Evolutionary conservation across 768 basidiomycete genomes (phyloP), one percentile per base, ranked within the genome.

Genomic region (Strobilomyces echinocephalus): DNA sequence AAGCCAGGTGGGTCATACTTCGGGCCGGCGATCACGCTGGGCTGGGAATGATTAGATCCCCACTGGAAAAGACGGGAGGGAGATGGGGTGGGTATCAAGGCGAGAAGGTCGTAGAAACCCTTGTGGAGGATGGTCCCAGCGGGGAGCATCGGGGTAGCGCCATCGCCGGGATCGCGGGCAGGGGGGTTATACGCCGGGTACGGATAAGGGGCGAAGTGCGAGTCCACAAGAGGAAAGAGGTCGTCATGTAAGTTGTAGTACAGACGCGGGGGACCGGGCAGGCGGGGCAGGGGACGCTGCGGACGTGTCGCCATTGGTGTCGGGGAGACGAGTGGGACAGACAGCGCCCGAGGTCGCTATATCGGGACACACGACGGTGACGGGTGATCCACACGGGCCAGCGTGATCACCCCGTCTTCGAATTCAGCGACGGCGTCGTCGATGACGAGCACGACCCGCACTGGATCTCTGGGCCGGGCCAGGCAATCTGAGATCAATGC

Each of bases 101-200:
- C 77, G 35, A 91, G 76, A 30, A 92, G 78, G 74, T 91, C 88
- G 71, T 90, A 92, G 76, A 91, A 91, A n/a, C 89, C 91, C 59
- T 89, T 87, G 79, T 93, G 90, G 36, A 92, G 74, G 49, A 91
- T 73, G 8, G 88, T 88, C 26, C 86, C 88, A 14, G 77, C 79
- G 49, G 82, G 82, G 58, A 86, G 71, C 53, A 79, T 75, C 31
- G 76, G 76, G n/a, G 73, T 62, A 33, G 73, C 11, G 16, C n/a
- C 43, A 7, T 28, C 71, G 40, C 11, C 33, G 49, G n/a, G 16
- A 41, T 49, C 31, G 8, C 21, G 16, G 1, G 21, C 8, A 8
- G 42, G 42, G 38, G 26, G n/a, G 2, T 11, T 20, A 16, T 56
- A 47, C 3, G 45, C 26, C 16, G 54, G 53, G 53, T 41, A 54